Evolutionary conservation across 2,329 filamentous ascomycete genomes (phyloP), one percentile per base, ranked within the genome.

Genomic region (Periglandula ipomoeae): DNA sequence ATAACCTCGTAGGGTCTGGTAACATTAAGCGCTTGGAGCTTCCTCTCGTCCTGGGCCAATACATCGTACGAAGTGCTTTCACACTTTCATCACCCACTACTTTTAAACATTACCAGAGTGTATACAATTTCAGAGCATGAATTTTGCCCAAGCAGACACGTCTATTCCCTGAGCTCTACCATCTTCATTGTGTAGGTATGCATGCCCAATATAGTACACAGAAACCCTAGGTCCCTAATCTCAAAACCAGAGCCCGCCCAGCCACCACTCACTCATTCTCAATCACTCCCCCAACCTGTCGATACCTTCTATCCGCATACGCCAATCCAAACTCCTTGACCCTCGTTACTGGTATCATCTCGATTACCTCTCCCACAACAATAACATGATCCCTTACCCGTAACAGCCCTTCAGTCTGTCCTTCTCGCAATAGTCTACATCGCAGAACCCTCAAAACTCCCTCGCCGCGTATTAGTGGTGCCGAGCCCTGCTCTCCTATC

Each of bases 371-470:
- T 4, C 71, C 75, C 1, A 76, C 64, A 5, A 77, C 72, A 52
- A 78, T 70, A 9, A 75, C 69, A 60, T 77, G 74, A 49, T 78
- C 75, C 38, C 71, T 61, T 8, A 78, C 73, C 38, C 58, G 62
- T n/a, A 77, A 56, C 13, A 78, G 54, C 0, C 74, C 74, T 4
- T 54, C 54, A 7, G 58, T 50, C 0, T 69, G 62, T 38, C 66
- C 64, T 23, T 72, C 70, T 11, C 60, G 59, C 13, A 75, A 46
- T 15, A 77, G 55, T 51, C 53, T 60, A 46, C 73, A 76, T 52
- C 63, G 58, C 37, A 76, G 48, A 20, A 74, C 71, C 55, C 73
- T 73, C 56, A 75, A 56, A n/a, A 82, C 71, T 19, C 80, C 79
- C 4, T 70, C 63, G 0, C 74, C 74, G 9, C 58, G 62, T 44